A percentile compares a stretch with the other conserved stretches of the same genome.
Evolutionary conservation across 345 rosid species (phyloP).

Genomic region (Iberis pinnata): DNA sequence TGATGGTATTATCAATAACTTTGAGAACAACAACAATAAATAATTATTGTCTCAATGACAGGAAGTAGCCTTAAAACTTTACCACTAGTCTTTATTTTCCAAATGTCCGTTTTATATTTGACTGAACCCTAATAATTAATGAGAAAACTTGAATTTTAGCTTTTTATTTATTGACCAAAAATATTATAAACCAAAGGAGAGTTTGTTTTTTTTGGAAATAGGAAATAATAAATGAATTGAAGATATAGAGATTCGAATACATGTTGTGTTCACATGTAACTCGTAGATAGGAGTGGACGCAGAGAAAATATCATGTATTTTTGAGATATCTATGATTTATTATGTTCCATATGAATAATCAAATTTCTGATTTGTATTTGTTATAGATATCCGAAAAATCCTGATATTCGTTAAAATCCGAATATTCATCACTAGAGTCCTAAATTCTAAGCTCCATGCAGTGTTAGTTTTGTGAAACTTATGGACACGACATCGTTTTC

Average conservation of each 20-base stretch:
- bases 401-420: no score
- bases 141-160: constrained; percentile 2
- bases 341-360: no score
- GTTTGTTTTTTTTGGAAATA: constrained; percentile 17
- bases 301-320: no score
- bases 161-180: constrained; percentile 17
- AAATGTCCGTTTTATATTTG: constrained; percentile 18
- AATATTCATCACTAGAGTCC: no score
- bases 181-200: neutral
- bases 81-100: constrained; percentile 9
- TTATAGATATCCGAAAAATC: no score
- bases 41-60: constrained; percentile 6
- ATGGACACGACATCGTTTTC: constrained; percentile 11
- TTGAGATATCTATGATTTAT: no score
- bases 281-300: no score
- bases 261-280: constrained; percentile 22
- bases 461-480: constrained; percentile 16
- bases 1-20: constrained; percentile 23
- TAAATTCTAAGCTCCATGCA: constrained; percentile 10
- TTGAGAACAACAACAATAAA: constrained; percentile 2
- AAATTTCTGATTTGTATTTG: no score
- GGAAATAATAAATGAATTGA: constrained; percentile 5
- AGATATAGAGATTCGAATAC: constrained; percentile 10
- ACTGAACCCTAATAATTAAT: constrained; percentile 1
- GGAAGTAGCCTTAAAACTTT: constrained; percentile 17